Conservation (phyloP, 1,284 basidiomycete species). For the Tilletia horrida region DNA sequence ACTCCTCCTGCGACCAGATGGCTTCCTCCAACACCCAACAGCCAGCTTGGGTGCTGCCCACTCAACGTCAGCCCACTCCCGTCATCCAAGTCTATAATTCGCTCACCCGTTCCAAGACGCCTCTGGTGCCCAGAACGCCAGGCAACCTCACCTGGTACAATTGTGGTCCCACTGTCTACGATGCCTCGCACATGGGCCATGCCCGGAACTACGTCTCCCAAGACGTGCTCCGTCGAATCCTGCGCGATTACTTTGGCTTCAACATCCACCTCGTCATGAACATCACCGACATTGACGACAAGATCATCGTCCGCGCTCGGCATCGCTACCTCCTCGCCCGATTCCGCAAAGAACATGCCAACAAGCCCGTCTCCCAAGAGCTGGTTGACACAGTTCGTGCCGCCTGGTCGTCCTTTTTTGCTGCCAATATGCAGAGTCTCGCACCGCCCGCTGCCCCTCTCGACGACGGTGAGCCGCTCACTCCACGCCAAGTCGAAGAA, state of each 20-base stretch:
- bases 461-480: neutral
- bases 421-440: slow-evolving; percentile 40
- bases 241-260: slow-evolving; percentile 94
- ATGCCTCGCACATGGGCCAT: slow-evolving; percentile 97
- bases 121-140: slow-evolving; percentile 73
- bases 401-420: slow-evolving; percentile 46
- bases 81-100: slow-evolving; percentile 85
- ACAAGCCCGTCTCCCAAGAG: slow-evolving; percentile 28
- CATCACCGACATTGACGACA: slow-evolving; percentile 99
- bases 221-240: slow-evolving; percentile 86
- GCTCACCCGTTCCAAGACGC: slow-evolving; percentile 75
- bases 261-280: slow-evolving; percentile 99
- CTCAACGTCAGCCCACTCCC: neutral
- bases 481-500: slow-evolving; percentile 34
- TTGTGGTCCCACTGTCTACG: slow-evolving; percentile 97
- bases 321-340: slow-evolving; percentile 61
- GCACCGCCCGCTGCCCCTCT: slow-evolving; percentile 44
- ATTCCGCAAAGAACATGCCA: slow-evolving; percentile 1
- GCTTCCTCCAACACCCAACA: neutral
- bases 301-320: slow-evolving; percentile 63
- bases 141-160: slow-evolving; percentile 98
- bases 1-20: neutral
- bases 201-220: slow-evolving; percentile 98
- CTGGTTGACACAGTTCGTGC: slow-evolving; percentile 40
- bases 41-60: slow-evolving; percentile 14